phyloP scores from a whole-genome alignment of 768 basidiomycete species.

The Hygrocybe coccinea region DNA sequence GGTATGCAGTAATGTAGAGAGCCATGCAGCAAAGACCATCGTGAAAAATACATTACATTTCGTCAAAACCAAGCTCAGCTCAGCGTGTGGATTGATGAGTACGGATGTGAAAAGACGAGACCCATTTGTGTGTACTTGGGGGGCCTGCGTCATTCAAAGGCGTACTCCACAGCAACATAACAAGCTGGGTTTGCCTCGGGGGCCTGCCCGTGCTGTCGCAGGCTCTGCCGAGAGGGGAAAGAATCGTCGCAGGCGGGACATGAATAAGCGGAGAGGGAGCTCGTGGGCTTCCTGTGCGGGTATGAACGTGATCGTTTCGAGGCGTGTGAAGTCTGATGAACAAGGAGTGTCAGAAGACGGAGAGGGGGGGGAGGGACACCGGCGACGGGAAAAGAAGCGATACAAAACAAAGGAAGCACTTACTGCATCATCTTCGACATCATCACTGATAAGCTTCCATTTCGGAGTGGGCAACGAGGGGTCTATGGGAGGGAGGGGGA shows the following conservation, averaged over 20 bases:
- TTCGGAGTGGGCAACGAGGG: constrained; percentile 38
- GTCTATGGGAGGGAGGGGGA: constrained; percentile 24
- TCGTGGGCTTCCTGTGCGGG: not conserved
- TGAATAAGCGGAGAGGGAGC: constrained; percentile 48
- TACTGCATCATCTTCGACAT: constrained; percentile 39
- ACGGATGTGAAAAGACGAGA: too few relatives aligned
- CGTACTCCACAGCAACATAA: constrained; percentile 67
- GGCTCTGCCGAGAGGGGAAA: constrained; percentile 54
- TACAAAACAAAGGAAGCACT: constrained; percentile 17
- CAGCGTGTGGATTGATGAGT: too few relatives aligned
- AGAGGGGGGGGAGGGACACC: too few relatives aligned
- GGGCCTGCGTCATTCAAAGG: constrained; percentile 49
- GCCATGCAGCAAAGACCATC: too few relatives aligned
- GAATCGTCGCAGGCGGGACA: constrained; percentile 73
- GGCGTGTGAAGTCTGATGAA: constrained; percentile 36
- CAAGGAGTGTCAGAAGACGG: too few relatives aligned
- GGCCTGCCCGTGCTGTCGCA: constrained; percentile 58
- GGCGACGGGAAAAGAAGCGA: constrained; percentile 9
- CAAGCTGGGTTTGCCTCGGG: constrained; percentile 59
- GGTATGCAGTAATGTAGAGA: too few relatives aligned
- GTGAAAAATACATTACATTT: too few relatives aligned
- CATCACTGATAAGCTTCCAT: constrained; percentile 46
- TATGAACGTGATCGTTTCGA: constrained; percentile 55
- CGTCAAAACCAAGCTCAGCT: too few relatives aligned
- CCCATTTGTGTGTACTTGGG: too few relatives aligned